A percentile compares a stretch with the other conserved stretches of the same genome.
Conservation (phyloP, 192 early-diverging fungal genomes). For the Umbelopsis ramanniana region DNA sequence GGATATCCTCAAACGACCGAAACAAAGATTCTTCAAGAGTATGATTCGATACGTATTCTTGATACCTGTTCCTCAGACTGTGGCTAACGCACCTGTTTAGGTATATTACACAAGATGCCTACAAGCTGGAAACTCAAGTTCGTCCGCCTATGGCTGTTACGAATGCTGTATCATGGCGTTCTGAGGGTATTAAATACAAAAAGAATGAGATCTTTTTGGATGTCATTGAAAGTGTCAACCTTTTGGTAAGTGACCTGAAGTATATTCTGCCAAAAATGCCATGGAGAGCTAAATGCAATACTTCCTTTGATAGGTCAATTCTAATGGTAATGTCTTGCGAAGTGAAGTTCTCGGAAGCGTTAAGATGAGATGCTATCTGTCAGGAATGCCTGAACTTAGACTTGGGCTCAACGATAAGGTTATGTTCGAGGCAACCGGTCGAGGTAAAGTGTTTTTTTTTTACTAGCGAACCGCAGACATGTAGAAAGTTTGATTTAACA, state of each 20-base stretch:
- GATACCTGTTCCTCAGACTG: not conserved
- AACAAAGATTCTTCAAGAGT: conserved; percentile 85
- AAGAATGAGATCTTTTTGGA: conserved; percentile 82
- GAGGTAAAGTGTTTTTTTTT: conserved; percentile 53
- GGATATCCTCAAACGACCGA: conserved; percentile 90
- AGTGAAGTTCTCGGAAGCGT: conserved; percentile 82
- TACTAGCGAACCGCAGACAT: not conserved
- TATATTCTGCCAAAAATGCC: no score
- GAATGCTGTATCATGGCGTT: conserved; percentile 72
- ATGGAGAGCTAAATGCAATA: not conserved
- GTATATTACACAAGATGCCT: conserved; percentile 97
- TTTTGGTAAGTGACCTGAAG: conserved; percentile 49
- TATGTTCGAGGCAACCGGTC: conserved; percentile 91
- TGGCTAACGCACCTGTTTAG: conserved; percentile 27
- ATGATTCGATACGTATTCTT: not conserved
- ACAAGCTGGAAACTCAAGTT: conserved; percentile 89
- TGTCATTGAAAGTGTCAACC: conserved; percentile 76
- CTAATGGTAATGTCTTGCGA: conserved; percentile 61
- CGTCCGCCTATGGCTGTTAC: conserved; percentile 88
- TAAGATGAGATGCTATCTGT: conserved; percentile 87
- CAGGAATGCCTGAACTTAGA: conserved; percentile 84
- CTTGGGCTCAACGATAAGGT: conserved; percentile 90
- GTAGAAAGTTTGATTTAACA: not conserved
- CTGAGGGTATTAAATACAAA: conserved; percentile 71
- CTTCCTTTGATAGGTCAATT: conserved; percentile 18